Percentiles rank a stretch among this genome's conserved stretches.
Conservation (phyloP, 129 eudicot genomes). For the Flaveria ramosissima region DNA sequence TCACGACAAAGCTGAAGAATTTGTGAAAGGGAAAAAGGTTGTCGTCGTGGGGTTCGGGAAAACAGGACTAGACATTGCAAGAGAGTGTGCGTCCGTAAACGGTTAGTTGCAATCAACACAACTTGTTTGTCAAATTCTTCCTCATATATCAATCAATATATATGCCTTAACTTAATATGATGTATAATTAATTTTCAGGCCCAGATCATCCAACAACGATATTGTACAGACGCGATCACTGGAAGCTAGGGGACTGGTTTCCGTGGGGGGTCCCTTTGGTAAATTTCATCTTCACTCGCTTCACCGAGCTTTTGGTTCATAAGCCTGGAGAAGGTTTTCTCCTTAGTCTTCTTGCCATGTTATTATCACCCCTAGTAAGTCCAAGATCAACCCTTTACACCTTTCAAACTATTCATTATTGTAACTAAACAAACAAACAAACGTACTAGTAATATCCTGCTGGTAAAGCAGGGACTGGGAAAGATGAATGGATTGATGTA, state of each 20-base stretch:
- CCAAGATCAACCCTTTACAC: not conserved
- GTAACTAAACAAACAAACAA: too few species aligned
- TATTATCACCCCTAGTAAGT: constrained; percentile 61
- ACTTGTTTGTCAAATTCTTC: too few species aligned
- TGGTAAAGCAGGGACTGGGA: too few species aligned
- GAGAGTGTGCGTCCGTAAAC: constrained; percentile 50
- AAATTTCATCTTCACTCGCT: constrained; percentile 41
- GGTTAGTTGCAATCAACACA: constrained; percentile 28
- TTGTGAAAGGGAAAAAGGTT: constrained; percentile 49
- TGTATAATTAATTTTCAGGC: constrained; percentile 27
- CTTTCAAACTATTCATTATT: too few species aligned
- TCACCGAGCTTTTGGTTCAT: constrained; percentile 57
- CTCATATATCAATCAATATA: too few species aligned
- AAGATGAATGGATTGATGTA: too few species aligned
- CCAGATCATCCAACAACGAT: constrained; percentile 45
- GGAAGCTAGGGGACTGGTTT: constrained; percentile 50
- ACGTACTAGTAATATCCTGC: too few species aligned
- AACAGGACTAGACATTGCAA: constrained; percentile 58
- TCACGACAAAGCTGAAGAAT: constrained; percentile 32
- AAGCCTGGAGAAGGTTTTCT: constrained; percentile 63
- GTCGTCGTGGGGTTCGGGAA: constrained; percentile 60
- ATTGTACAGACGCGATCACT: constrained; percentile 46
- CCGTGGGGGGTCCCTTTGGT: constrained; percentile 61
- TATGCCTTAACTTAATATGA: not conserved
- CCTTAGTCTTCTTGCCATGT: constrained; percentile 43